A percentile compares a stretch with the other conserved stretches of the same genome.
Evolutionary conservation across 2,329 filamentous ascomycete genomes (phyloP).

Genomic region (Elsinoe ampelina): DNA sequence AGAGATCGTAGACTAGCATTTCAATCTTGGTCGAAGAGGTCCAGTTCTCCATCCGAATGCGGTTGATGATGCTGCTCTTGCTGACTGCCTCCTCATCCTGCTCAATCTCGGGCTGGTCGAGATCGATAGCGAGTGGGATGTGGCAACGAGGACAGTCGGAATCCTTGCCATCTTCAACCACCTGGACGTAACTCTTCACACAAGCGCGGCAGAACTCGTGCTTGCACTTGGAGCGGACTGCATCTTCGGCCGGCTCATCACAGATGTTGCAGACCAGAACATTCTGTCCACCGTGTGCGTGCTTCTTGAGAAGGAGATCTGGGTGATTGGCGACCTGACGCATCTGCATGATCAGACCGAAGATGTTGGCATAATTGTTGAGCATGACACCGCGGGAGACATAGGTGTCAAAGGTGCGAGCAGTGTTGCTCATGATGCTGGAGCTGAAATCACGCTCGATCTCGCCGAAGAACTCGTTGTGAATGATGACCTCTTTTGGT

Average conservation of each 20-base stretch:
- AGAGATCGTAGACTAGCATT: conserved; percentile 86
- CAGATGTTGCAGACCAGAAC: conserved; percentile 88
- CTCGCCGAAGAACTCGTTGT: conserved; percentile 93
- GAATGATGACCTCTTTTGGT: conserved; percentile 83
- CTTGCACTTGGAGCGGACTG: conserved; percentile 81
- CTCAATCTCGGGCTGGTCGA: conserved; percentile 91
- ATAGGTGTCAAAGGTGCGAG: conserved; percentile 88
- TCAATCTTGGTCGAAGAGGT: conserved; percentile 98
- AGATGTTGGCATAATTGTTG: conserved; percentile 97
- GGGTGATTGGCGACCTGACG: conserved; percentile 95
- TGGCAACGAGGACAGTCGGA: conserved; percentile 84
- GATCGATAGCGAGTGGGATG: conserved; percentile 78
- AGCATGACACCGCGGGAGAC: conserved; percentile 88
- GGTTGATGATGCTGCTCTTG: conserved; percentile 96
- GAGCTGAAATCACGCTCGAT: conserved; percentile 91
- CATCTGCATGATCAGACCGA: conserved; percentile 99
- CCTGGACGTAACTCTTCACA: conserved; percentile 69
- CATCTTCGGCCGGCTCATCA: conserved; percentile 91
- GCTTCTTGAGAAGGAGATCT: conserved; percentile 84
- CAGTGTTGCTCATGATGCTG: conserved; percentile 88
- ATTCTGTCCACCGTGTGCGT: conserved; percentile 77
- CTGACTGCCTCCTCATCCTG: conserved; percentile 80
- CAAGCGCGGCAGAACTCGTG: conserved; percentile 86
- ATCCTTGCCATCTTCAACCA: conserved; percentile 56
- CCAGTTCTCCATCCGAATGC: conserved; percentile 98